Evolutionary conservation across 257 asterid genomes (phyloP).

Genomic region (Fraxinus cuspidata): DNA sequence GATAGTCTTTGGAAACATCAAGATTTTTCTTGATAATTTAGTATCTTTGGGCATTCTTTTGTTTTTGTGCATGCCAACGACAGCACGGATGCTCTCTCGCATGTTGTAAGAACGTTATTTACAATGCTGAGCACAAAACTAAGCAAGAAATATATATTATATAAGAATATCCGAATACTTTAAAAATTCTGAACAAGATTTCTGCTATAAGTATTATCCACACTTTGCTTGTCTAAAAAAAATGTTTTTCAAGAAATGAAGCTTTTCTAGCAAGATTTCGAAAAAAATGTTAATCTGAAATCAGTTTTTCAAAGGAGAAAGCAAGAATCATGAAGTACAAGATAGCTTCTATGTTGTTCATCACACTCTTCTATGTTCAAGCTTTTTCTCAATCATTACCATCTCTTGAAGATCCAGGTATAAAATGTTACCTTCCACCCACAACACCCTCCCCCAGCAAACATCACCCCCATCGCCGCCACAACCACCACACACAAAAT

Average conservation of each 20-base stretch:
- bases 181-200: constrained; percentile 35
- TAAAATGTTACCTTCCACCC: background rate
- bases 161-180: constrained; percentile 35
- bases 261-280: background rate
- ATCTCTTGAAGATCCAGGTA: constrained; percentile 52
- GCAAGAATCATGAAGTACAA: constrained; percentile 18
- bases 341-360: constrained; percentile 13
- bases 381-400: constrained; percentile 25
- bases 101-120: constrained; percentile 21
- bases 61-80: constrained; percentile 26
- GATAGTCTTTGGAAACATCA: constrained; percentile 10
- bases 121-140: constrained; percentile 40
- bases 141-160: constrained; percentile 22
- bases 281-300: constrained; percentile 19
- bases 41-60: background rate
- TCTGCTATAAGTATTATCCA: constrained; percentile 30
- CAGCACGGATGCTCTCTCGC: constrained; percentile 20
- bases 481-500: no score
- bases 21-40: background rate
- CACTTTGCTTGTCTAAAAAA: constrained; percentile 22
- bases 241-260: constrained; percentile 8
- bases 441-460: no score
- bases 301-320: constrained; percentile 15
- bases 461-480: no score
- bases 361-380: constrained; percentile 22